phyloP scores from a whole-genome alignment of 176 grass and related monocot species.

The Luzula sylvatica region DNA sequence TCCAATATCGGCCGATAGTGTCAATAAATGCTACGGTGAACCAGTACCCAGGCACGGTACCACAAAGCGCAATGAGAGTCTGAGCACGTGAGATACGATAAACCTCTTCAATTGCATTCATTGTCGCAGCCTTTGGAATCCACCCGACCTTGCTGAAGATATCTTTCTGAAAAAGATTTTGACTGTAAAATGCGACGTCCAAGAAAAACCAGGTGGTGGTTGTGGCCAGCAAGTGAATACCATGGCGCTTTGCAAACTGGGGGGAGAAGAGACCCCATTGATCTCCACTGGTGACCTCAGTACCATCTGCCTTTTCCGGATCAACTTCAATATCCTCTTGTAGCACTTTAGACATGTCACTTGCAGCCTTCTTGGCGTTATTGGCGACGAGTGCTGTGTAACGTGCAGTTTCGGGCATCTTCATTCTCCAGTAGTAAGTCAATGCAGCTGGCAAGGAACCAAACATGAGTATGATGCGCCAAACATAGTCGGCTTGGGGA shows the following conservation, averaged over 20 bases:
- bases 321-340: constrained; percentile 21
- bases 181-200: constrained; percentile 19
- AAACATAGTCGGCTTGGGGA: constrained; percentile 12
- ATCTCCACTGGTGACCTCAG: neutral
- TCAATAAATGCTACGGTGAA: constrained; percentile 30
- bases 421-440: constrained; percentile 31
- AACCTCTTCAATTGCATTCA: constrained; percentile 26
- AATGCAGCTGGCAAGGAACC: constrained; percentile 20
- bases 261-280: constrained; percentile 10
- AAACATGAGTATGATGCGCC: constrained; percentile 25
- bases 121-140: constrained; percentile 10
- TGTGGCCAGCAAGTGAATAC: constrained; percentile 13
- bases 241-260: constrained; percentile 18
- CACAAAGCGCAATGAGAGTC: constrained; percentile 24
- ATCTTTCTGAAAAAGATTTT: constrained; percentile 29
- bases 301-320: constrained; percentile 3
- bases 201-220: constrained; percentile 18
- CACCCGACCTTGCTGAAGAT: constrained; percentile 21
- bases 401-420: constrained; percentile 32
- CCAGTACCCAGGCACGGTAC: constrained; percentile 25
- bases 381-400: constrained; percentile 28
- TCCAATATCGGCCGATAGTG: constrained; percentile 14
- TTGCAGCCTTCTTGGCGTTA: constrained; percentile 21
- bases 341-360: constrained; percentile 27
- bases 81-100: constrained; percentile 17